These are phyloP conservation scores for Tripterygium wilfordii DNA, from an alignment of 177 flowering plant genomes.

Conservation along the genomic window DNA sequence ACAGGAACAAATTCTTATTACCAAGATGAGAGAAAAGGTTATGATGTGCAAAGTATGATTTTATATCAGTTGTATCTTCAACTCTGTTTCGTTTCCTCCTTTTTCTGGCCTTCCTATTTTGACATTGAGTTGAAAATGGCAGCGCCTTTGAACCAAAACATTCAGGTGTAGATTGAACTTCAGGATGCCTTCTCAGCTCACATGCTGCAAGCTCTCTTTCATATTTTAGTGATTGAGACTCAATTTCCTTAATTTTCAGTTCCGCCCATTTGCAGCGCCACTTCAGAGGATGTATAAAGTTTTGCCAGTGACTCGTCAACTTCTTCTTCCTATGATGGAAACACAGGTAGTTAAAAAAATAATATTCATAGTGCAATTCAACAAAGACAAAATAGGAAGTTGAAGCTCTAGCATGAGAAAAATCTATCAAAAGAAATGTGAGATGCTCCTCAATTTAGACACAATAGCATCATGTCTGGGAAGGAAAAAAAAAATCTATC, in stretches of 20 bases:
- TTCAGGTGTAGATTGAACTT: constrained; percentile 29
- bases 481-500: too few species aligned
- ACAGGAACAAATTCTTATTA: constrained; percentile 17
- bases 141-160: constrained; percentile 47
- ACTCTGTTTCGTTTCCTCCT: constrained; percentile 71
- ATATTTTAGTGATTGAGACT: constrained; percentile 58
- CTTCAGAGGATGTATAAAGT: constrained; percentile 65
- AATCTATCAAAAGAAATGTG: too few species aligned
- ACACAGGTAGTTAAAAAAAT: neutral
- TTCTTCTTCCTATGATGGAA: constrained; percentile 63
- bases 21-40: constrained; percentile 74
- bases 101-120: constrained; percentile 40
- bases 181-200: constrained; percentile 29
- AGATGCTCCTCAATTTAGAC: too few species aligned
- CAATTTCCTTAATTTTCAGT: constrained; percentile 62
- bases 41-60: constrained; percentile 60
- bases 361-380: neutral
- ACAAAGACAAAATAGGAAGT: neutral
- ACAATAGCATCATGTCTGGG: too few species aligned
- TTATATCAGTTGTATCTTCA: constrained; percentile 53
- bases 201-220: constrained; percentile 36
- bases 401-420: too few species aligned
- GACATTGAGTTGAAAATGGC: constrained; percentile 37
- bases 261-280: constrained; percentile 98
- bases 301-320: constrained; percentile 82